Percentiles rank a stretch among this genome's conserved stretches.
These are phyloP conservation scores for Globisporangium paddicum DNA, from an alignment of 352 stramenopile genomes.

Conservation along the genomic window DNA sequence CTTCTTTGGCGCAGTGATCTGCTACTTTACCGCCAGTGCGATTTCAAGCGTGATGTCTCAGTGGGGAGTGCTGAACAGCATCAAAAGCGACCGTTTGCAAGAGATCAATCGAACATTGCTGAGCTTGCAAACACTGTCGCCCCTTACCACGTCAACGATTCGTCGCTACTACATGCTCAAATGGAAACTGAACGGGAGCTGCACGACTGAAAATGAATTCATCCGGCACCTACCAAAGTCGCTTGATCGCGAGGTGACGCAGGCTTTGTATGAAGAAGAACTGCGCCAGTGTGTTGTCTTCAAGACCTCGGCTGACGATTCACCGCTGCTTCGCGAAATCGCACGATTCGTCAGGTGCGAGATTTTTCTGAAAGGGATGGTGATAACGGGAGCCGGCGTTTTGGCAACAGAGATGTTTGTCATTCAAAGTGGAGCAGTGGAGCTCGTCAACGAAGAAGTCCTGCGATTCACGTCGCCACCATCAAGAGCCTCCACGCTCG, in stretches of 20 bases:
- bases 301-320: neutral
- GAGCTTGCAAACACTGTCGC: neutral
- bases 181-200: neutral
- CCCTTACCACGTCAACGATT: neutral
- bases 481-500: neutral
- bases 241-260: neutral
- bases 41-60: constrained; percentile 20
- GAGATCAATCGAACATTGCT: neutral
- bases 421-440: neutral
- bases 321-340: neutral
- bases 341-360: neutral
- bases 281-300: neutral
- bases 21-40: constrained; percentile 20
- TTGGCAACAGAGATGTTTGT: constrained; percentile 2
- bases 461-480: neutral
- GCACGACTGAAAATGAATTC: neutral
- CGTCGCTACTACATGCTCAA: neutral
- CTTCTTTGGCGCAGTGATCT: constrained; percentile 19
- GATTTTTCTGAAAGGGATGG: neutral
- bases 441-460: neutral
- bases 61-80: neutral
- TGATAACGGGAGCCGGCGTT: neutral
- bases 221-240: neutral
- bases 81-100: neutral
- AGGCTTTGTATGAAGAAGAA: neutral